Evolutionary conservation across 805 yeast species (phyloP), one percentile per base, ranked within the genome.

Genomic region (Pichia manshurica): DNA sequence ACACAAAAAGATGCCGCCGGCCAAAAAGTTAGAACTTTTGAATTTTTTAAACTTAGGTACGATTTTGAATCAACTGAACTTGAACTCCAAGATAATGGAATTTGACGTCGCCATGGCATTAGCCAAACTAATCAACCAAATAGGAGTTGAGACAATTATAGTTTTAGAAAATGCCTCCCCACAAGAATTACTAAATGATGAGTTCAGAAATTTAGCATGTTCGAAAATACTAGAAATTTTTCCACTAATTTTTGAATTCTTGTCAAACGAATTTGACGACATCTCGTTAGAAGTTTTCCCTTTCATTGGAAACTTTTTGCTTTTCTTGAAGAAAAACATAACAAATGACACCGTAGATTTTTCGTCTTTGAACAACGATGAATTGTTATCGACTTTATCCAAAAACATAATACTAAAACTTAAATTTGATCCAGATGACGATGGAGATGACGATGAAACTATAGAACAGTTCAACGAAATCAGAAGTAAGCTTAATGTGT

Each of bases 181-280:
- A 42, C 58, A 57, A 19, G 71, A 67, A 29, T 50, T 66, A 22
- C 47, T 56, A 4, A 76, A 78, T 19, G 68, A 73, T 49, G 66
- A 63, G 20, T 66, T 68, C 53, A 64, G 59, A 48, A 57, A 55
- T 37, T 62, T 67, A 36, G 64, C 69, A 39, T 65, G 62, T 44
- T 70, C 68, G 39, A 75, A 79, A 55, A 69, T 87, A 17, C 63
- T 81, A 25, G 77, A 78, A 48, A 69, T 86, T 17, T 78, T 87
- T 71, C 96, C 97, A 20, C 71, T 81, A 28, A 71, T 85, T 7
- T 73, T 91, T 49, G 74, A 73, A 50, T 87, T 84, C 54, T 73
- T 93, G 61, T 75, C 79, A 28, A 84, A 88, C 62, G 95, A 84
- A 53, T 89, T 83, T 60, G 98, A 93, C 64, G 97, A 93, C 55